Evolutionary conservation across 1,284 basidiomycete species (phyloP).

Genomic region (Calocybe gambosa): DNA sequence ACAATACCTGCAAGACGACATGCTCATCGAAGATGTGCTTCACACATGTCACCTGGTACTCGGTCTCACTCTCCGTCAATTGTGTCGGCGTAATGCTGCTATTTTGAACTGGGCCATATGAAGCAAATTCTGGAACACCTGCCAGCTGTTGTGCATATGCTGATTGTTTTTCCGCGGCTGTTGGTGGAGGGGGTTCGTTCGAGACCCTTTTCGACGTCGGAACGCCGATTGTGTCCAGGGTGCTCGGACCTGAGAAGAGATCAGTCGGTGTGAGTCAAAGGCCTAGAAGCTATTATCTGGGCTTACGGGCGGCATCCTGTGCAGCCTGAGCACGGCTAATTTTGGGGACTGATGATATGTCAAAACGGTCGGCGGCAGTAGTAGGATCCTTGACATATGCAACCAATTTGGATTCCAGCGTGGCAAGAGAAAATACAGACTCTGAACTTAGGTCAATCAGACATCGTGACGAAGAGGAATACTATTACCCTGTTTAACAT

Average conservation of each 20-base stretch:
- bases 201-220: constrained; percentile 59
- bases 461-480: constrained; percentile 1
- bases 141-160: constrained; percentile 83
- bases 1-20: constrained; percentile 86
- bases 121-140: constrained; percentile 80
- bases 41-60: constrained; percentile 95
- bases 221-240: constrained; percentile 74
- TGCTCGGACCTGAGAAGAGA: constrained; percentile 59
- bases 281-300: neutral
- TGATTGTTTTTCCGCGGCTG: constrained; percentile 80
- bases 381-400: constrained; percentile 82
- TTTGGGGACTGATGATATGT: constrained; percentile 79
- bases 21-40: constrained; percentile 98
- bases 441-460: constrained; percentile 45
- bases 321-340: constrained; percentile 87
- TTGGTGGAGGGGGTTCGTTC: constrained; percentile 60
- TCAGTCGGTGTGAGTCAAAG: constrained; percentile 1
- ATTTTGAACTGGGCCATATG: constrained; percentile 85
- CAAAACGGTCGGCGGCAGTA: constrained; percentile 68
- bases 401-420: constrained; percentile 82
- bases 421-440: constrained; percentile 84
- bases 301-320: constrained; percentile 78
- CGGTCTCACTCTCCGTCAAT: constrained; percentile 96
- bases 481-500: constrained; percentile 82
- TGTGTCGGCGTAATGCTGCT: constrained; percentile 78